phyloP scores from a whole-genome alignment of 306 rosid species.

The Bauhinia variegata region DNA sequence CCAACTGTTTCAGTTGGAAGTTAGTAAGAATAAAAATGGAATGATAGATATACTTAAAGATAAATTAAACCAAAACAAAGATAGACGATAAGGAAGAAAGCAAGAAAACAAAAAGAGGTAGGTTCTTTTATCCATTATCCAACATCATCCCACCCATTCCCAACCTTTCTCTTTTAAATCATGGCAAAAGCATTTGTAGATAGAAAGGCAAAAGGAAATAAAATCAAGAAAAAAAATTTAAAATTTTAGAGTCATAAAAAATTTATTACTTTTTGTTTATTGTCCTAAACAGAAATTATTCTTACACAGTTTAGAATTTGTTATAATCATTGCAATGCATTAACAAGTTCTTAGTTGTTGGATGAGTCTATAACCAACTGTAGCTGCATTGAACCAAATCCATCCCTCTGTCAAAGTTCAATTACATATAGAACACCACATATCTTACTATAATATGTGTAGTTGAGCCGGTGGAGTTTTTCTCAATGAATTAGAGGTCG shows the following conservation, averaged over 20 bases:
- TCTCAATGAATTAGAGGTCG: no score
- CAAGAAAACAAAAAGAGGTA: slow-evolving; percentile 21
- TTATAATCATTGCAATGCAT: no score
- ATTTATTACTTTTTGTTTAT: no score
- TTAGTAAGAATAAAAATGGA: slow-evolving; percentile 7
- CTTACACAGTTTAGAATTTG: no score
- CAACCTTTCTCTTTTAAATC: slow-evolving; percentile 25
- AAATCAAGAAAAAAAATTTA: not conserved
- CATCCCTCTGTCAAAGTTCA: no score
- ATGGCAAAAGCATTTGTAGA: slow-evolving; percentile 20
- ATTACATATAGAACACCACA: no score
- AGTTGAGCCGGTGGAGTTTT: no score
- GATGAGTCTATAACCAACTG: no score
- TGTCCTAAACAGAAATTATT: no score
- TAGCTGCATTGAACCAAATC: no score
- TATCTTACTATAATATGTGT: no score
- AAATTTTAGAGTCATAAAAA: not conserved
- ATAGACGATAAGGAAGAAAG: slow-evolving; percentile 15
- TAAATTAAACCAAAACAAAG: slow-evolving; percentile 45
- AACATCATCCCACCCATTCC: slow-evolving; percentile 23
- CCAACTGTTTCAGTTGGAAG: slow-evolving; percentile 66
- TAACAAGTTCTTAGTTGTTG: no score
- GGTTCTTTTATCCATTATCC: slow-evolving; percentile 43
- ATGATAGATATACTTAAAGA: not conserved
- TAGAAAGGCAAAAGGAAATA: slow-evolving; percentile 26